Base-by-base conservation (phyloP, 148 eudicot genomes). In the Rhododendron ovatum region DNA sequence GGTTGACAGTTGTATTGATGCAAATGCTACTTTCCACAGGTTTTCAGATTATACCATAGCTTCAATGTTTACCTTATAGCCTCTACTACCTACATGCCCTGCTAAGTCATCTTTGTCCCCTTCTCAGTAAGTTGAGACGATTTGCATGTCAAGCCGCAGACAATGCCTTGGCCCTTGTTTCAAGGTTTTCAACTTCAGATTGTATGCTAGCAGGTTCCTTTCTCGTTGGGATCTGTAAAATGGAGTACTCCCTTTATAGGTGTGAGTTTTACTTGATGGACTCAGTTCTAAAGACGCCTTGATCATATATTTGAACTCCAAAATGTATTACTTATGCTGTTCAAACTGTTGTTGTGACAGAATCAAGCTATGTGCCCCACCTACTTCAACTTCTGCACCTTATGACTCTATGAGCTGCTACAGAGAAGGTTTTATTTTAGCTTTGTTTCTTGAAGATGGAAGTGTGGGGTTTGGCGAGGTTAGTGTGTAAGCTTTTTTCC, bases 391-490 rank as follows among this genome's bases (percentile, higher is more conserved):
- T 86, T 91, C 91, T 78, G 81, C 51, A 39, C 37, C 80, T 83
- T 47, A 87, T 82, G 86, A 67, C 80, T 37, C 82, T 61, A 53
- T 91, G 61, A 78, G 75, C 83, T 90, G 86, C 89, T 90, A 92
- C 69, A 90, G 98, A 89, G 93, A 94, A 91, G 99, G 99, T 78
- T 95, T 92, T 86, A 86, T 98, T 67, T 76, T 98, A 90, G 87
- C 90, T 61, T 82, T 98, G 85, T 86, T 88, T 73, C 97, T 98
- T 90, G 95, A 95, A 86, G 98, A 94, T 90, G 99, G 99, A 89
- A 93, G 92, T 86, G 82, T 85, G 89, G 98, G 98, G 51, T 91
- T 86, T 90, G 99, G 99, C 53, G 99, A 98, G 98, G 99, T 95
- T 85, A 93, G 91, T 84, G 51, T 67, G 11, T 57, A 24, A 43